Percentiles rank a stretch among this genome's conserved stretches.
Evolutionary conservation across 2,329 filamentous ascomycete species (phyloP).

Genomic region (Trichoderma sp.): DNA sequence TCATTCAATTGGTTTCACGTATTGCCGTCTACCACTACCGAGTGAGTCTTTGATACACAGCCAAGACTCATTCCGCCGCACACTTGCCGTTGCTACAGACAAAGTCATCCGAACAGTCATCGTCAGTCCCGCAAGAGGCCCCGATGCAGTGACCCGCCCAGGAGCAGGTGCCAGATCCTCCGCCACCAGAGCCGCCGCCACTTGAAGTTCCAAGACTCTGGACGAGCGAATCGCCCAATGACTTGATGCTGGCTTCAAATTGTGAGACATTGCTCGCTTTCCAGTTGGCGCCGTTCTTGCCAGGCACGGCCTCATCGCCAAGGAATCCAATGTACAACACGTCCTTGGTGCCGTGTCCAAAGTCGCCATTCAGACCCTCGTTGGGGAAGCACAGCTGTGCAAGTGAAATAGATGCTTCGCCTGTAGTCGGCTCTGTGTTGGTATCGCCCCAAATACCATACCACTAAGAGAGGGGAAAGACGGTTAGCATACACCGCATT

Average conservation of each 20-base stretch:
- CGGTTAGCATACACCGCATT: not conserved
- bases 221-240: constrained; percentile 51
- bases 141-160: constrained; percentile 16
- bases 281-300: constrained; percentile 52
- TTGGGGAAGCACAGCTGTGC: constrained; percentile 54
- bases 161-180: not conserved
- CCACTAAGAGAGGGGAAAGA: constrained; percentile 22
- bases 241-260: constrained; percentile 52
- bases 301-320: constrained; percentile 53
- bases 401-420: constrained; percentile 54
- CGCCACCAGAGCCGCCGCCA: not conserved
- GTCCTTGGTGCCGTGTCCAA: constrained; percentile 54
- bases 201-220: constrained; percentile 7
- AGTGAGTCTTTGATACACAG: not conserved
- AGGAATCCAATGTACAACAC: constrained; percentile 59
- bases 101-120: constrained; percentile 9
- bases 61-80: not conserved
- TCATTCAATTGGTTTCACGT: not conserved
- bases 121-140: constrained; percentile 1
- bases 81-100: not conserved
- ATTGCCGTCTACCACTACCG: not conserved
- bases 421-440: constrained; percentile 50
- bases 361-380: constrained; percentile 48
- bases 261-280: constrained; percentile 44
- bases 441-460: constrained; percentile 60